Conservation (phyloP, 805 yeast genomes). For the Torulaspora quercuum region DNA sequence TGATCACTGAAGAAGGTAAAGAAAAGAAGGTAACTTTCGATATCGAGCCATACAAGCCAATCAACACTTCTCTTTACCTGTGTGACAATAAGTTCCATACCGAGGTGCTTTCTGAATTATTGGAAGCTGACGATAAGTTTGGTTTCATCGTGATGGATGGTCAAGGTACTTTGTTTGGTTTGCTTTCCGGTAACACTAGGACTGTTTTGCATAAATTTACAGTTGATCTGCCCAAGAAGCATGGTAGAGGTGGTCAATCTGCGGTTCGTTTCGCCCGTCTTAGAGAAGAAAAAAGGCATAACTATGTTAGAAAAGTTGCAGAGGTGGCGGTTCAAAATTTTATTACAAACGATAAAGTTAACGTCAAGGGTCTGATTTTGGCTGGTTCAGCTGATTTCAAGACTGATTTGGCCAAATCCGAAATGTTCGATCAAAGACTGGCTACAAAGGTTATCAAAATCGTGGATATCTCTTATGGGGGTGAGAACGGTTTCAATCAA, state of each 20-base stretch:
- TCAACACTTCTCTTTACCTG: slow-evolving; percentile 90
- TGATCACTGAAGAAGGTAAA: slow-evolving; percentile 93
- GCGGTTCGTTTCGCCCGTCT: slow-evolving; percentile 98
- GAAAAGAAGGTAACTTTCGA: slow-evolving; percentile 95
- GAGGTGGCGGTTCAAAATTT: slow-evolving; percentile 97
- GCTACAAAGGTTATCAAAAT: slow-evolving; percentile 82
- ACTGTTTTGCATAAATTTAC: slow-evolving; percentile 93
- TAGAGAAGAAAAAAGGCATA: slow-evolving; percentile 98
- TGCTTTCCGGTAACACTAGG: slow-evolving; percentile 94
- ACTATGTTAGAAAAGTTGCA: slow-evolving; percentile 96
- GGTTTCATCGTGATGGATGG: slow-evolving; percentile 99
- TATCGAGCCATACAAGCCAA: slow-evolving; percentile 98
- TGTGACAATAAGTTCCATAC: slow-evolving; percentile 99
- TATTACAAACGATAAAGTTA: slow-evolving; percentile 90
- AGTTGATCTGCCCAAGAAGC: slow-evolving; percentile 98
- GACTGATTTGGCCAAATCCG: slow-evolving; percentile 88
- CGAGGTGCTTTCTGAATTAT: slow-evolving; percentile 88
- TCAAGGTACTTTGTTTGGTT: slow-evolving; percentile 95
- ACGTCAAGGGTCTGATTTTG: slow-evolving; percentile 87
- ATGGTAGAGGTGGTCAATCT: slow-evolving; percentile 99
- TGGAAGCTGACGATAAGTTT: slow-evolving; percentile 92
- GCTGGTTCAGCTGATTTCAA: slow-evolving; percentile 99
- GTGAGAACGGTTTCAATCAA: slow-evolving; percentile 99
- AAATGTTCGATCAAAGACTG: slow-evolving; percentile 86
- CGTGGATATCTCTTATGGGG: slow-evolving; percentile 98